Percentiles rank a stretch among this genome's conserved stretches.
Conservation (phyloP, 495 filamentous ascomycete genomes). For the Coniosporium apollinis region DNA sequence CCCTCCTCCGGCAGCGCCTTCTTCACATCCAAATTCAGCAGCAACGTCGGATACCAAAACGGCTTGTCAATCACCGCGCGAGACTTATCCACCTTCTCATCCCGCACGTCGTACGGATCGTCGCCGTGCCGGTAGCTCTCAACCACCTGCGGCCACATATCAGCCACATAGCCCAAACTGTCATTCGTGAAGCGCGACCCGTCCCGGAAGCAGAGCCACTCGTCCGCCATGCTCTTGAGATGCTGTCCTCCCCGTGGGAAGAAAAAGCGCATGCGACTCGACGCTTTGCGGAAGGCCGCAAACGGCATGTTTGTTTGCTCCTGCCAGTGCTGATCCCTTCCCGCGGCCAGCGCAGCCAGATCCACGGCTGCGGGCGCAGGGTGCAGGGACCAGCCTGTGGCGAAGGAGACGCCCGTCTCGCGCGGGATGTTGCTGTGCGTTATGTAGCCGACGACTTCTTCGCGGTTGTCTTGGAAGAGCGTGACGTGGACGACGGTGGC, state of each 20-base stretch:
- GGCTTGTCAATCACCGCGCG: slow-evolving; percentile 14
- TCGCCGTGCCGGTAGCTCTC: slow-evolving; percentile 21
- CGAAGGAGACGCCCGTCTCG: slow-evolving; percentile 40
- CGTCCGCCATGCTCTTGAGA: slow-evolving; percentile 32
- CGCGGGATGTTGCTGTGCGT: slow-evolving; percentile 44
- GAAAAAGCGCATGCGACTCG: slow-evolving; percentile 36
- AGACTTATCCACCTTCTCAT: slow-evolving; percentile 31
- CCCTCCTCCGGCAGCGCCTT: slow-evolving; percentile 28
- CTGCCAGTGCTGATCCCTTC: slow-evolving; percentile 30
- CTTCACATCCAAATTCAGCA: slow-evolving; percentile 33
- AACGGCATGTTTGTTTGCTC: slow-evolving; percentile 23
- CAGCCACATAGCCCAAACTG: slow-evolving; percentile 39
- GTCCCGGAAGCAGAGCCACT: slow-evolving; percentile 44
- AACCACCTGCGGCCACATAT: slow-evolving; percentile 46
- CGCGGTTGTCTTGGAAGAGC: slow-evolving; percentile 37
- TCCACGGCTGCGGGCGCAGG: slow-evolving; percentile 32
- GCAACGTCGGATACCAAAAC: slow-evolving; percentile 67
- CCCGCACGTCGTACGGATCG: slow-evolving; percentile 23
- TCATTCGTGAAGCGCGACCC: slow-evolving; percentile 23
- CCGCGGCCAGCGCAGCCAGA: slow-evolving; percentile 22
- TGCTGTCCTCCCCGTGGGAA: slow-evolving; percentile 33
- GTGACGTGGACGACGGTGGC: slow-evolving; percentile 54
- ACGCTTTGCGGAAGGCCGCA: slow-evolving; percentile 34
- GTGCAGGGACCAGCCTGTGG: slow-evolving; percentile 32
- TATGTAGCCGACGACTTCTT: slow-evolving; percentile 51